Evolutionary conservation across 2,329 filamentous ascomycete species (phyloP).

Genomic region (Mycocentrospora acerina): DNA sequence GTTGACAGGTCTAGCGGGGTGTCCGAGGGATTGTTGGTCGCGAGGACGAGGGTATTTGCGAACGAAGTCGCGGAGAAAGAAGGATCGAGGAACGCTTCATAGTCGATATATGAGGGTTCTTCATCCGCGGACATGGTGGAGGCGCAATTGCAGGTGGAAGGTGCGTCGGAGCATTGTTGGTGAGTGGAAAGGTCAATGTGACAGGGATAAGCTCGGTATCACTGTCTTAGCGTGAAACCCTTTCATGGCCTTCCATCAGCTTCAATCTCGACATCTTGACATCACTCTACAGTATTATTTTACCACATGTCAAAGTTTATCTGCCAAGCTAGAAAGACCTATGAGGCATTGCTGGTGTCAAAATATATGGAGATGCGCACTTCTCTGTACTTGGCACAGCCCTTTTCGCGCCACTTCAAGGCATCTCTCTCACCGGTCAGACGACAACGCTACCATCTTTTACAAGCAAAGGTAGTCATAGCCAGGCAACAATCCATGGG

Average conservation of each 20-base stretch:
- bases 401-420: no score
- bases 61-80: slow-evolving; percentile 79
- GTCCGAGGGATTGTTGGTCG: slow-evolving; percentile 90
- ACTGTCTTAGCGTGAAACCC: no score
- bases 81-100: slow-evolving; percentile 84
- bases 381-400: no score
- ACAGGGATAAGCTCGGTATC: no score
- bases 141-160: slow-evolving; percentile 3
- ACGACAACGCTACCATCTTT: no score
- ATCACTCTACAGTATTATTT: slow-evolving; percentile 1
- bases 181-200: background rate
- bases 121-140: slow-evolving; percentile 37
- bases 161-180: background rate
- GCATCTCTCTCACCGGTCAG: no score
- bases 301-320: no score
- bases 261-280: slow-evolving; percentile 1
- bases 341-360: no score
- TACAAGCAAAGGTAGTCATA: no score
- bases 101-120: slow-evolving; percentile 89
- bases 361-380: no score
- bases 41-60: slow-evolving; percentile 83
- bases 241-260: slow-evolving; percentile 2
- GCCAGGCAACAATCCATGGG: no score
- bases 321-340: no score
- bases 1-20: slow-evolving; percentile 90